Evolutionary conservation across 768 basidiomycete species (phyloP).

Genomic region (Calvatia gigantea): DNA sequence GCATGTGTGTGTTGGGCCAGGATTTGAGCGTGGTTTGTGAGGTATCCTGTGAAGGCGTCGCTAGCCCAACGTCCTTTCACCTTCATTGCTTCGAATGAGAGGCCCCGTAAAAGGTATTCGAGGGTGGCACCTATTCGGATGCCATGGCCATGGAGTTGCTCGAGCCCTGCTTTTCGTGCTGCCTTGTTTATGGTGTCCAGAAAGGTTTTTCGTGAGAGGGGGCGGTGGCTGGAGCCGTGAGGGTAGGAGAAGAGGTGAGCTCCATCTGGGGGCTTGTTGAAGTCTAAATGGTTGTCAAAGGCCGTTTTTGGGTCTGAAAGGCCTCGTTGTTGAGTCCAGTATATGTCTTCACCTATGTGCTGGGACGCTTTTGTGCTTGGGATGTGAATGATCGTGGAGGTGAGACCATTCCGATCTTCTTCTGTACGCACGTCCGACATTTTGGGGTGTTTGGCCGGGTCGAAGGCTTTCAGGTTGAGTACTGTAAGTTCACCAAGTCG

Average conservation of each 20-base stretch:
- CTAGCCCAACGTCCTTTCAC: conserved; percentile 26
- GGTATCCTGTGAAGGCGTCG: conserved; percentile 13
- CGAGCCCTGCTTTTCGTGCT: conserved; percentile 4
- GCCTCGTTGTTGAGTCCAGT: conserved; percentile 16
- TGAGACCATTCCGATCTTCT: conserved; percentile 21
- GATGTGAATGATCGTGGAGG: conserved; percentile 23
- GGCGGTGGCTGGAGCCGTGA: background rate
- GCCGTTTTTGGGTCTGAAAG: conserved; percentile 16
- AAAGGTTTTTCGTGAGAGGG: conserved; percentile 27
- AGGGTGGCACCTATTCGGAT: conserved; percentile 26
- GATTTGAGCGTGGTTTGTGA: conserved; percentile 15
- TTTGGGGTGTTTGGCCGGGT: conserved; percentile 26
- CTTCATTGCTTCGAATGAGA: conserved; percentile 33
- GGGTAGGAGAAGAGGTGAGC: conserved; percentile 15
- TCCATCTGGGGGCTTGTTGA: conserved; percentile 20
- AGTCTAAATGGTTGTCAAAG: conserved; percentile 18
- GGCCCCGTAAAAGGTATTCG: conserved; percentile 30
- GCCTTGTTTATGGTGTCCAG: conserved; percentile 16
- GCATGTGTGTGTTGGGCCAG: conserved; percentile 17
- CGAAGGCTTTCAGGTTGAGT: conserved; percentile 25
- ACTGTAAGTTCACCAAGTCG: conserved; percentile 37
- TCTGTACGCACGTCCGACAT: conserved; percentile 15
- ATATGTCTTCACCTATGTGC: background rate
- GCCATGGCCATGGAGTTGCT: conserved; percentile 22
- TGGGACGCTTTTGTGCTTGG: conserved; percentile 23